Evolutionary conservation across 1,284 basidiomycete species (phyloP).

Genomic region (Ganoderma lingzhi): DNA sequence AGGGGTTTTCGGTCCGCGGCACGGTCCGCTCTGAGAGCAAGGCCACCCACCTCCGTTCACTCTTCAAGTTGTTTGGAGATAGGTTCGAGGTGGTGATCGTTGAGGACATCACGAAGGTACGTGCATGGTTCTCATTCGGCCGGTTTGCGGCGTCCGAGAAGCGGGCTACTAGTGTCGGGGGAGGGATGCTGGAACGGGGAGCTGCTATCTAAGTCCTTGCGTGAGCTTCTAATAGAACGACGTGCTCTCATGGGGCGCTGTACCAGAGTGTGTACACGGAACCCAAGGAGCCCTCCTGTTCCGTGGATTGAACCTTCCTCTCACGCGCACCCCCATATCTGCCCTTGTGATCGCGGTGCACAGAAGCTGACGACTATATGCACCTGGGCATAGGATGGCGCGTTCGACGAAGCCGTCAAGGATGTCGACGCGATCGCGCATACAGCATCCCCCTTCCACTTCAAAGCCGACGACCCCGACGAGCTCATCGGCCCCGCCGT

Average conservation of each 20-base stretch:
- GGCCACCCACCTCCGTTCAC: slow-evolving; percentile 48
- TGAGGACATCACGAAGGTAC: slow-evolving; percentile 60
- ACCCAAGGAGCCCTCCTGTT: not conserved
- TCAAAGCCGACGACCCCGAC: slow-evolving; percentile 43
- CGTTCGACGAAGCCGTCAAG: slow-evolving; percentile 52
- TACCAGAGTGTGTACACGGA: not conserved
- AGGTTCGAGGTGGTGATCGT: slow-evolving; percentile 58
- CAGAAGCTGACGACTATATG: not conserved
- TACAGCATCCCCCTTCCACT: slow-evolving; percentile 53
- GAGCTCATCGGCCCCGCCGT: slow-evolving; percentile 44
- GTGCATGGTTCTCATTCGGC: not conserved
- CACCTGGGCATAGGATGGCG: slow-evolving; percentile 41
- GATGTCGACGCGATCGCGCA: slow-evolving; percentile 53
- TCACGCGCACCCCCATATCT: not conserved
- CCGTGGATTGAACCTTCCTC: not conserved
- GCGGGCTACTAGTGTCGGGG: not conserved
- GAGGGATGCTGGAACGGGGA: not conserved
- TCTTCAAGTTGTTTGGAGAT: slow-evolving; percentile 26
- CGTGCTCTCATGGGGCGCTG: not conserved
- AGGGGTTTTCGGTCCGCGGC: slow-evolving; percentile 51
- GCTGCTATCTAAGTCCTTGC: not conserved
- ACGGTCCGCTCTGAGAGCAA: slow-evolving; percentile 56
- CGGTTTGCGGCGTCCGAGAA: not conserved
- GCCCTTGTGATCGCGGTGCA: not conserved
- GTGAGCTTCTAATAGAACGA: not conserved